These are phyloP conservation scores for Eucalyptus brandiana DNA, from an alignment of 345 rosid genomes.

Conservation along the genomic window DNA sequence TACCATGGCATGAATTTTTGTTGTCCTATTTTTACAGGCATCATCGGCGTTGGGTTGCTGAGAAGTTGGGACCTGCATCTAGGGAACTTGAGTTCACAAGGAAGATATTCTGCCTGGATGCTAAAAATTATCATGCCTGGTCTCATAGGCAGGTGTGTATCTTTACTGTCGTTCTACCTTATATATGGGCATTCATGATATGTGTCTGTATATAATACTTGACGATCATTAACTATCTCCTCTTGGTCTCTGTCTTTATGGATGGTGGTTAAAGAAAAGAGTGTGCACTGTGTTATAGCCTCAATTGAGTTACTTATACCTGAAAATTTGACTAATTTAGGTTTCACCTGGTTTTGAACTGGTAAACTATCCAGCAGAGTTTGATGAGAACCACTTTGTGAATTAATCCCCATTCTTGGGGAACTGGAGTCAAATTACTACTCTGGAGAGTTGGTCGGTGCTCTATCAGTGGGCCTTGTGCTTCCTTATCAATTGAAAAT, in stretches of 20 bases:
- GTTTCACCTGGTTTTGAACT: neutral
- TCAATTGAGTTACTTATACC: neutral
- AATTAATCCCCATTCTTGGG: neutral
- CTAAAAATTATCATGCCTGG: slow-evolving; percentile 94
- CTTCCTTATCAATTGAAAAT: neutral
- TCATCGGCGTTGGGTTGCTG: slow-evolving; percentile 95
- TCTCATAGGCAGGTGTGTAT: slow-evolving; percentile 86
- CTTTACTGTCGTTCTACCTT: neutral
- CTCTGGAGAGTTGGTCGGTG: neutral
- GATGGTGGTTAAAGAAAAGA: neutral
- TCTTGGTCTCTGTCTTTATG: neutral
- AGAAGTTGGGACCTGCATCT: slow-evolving; percentile 49
- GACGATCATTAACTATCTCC: neutral
- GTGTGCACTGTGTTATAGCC: neutral
- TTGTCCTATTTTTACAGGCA: slow-evolving; percentile 38
- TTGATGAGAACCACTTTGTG: neutral
- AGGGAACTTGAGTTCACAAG: slow-evolving; percentile 62
- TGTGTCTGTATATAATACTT: neutral
- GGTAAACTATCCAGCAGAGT: neutral
- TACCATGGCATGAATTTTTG: neutral
- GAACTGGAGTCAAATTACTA: neutral
- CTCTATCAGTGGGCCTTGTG: neutral
- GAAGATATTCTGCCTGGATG: slow-evolving; percentile 51
- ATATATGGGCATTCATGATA: neutral
- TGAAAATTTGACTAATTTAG: neutral